Base-by-base conservation (phyloP, 2,329 filamentous ascomycete species). In the Penicillium sp. region DNA sequence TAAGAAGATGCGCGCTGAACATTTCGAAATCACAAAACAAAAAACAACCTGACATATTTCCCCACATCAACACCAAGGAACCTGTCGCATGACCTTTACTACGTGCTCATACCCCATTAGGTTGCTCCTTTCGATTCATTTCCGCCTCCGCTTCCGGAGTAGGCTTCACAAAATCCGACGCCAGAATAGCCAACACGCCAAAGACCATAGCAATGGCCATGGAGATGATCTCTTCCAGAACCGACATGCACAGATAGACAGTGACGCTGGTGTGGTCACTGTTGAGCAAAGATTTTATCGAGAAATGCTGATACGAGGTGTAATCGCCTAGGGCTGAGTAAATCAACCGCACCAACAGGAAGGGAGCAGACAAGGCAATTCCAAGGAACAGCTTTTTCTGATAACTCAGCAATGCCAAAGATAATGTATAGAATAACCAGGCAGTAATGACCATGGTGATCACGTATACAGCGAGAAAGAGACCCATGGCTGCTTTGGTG, bases 311-410 rank as follows among this genome's bases (percentile, higher is more conserved):
- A 13, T 19, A 41, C 4, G 37, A 19, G 37, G 37, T 41, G 37
- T 41, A 41, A 41, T 41, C 37, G 26, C 60, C 45, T 2, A 70
- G 53, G 1, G 68, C 63, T 1, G 65, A 62, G 53, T 70, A 70
- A 26, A 65, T 43, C 55, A 71, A n/a, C 2, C 70, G 65, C 26
- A 70, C 60, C 8, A 63, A 33, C n/a, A 71, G 50, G 35, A 71
- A 68, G 2, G 70, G 69, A 24, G 49, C 47, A 26, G 68, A 70
- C 13, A 66, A 41, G 6, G 48, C 61, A 37, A 70, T 64, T 21
- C 63, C 68, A 14, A 68, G 50, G 53, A 71, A 67, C n/a, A 71
- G 56, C 50, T 66, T 68, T 51, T 63, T 64, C 53, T 73, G 69
- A 41, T 57, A 63, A 8, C 16, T 22, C 13, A 53, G 54, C 19